These are phyloP conservation scores for Penicillium simplicissimum DNA, from an alignment of 495 filamentous ascomycete species.

Conservation along the genomic window DNA sequence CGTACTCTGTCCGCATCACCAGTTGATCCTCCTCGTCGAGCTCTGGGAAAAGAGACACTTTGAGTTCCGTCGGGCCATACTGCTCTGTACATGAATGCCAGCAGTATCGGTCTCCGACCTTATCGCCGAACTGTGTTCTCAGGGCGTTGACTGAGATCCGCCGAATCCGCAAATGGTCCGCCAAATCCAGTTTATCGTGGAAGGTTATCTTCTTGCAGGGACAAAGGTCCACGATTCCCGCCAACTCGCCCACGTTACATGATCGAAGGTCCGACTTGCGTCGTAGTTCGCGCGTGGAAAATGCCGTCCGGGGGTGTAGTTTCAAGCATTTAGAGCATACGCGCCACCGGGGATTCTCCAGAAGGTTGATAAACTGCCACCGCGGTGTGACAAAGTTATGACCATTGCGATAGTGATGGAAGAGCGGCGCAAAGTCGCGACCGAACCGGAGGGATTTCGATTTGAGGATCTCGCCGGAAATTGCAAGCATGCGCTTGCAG, in stretches of 20 bases:
- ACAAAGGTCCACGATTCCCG: conserved; percentile 48
- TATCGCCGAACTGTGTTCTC: conserved; percentile 33
- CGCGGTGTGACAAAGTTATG: conserved; percentile 44
- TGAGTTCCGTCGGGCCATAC: conserved; percentile 43
- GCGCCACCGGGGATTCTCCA: conserved; percentile 44
- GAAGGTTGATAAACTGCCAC: conserved; percentile 44
- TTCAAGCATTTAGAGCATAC: conserved; percentile 49
- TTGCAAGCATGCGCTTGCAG: conserved; percentile 45
- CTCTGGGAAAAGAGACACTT: conserved; percentile 42
- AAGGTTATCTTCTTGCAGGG: conserved; percentile 52
- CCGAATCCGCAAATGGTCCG: conserved; percentile 37
- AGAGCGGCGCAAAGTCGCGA: conserved; percentile 49
- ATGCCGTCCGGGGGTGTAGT: conserved; percentile 42
- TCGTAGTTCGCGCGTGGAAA: conserved; percentile 38
- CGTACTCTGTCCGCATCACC: conserved; percentile 44
- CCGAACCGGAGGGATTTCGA: conserved; percentile 43
- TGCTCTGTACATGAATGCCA: conserved; percentile 50
- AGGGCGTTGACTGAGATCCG: conserved; percentile 32
- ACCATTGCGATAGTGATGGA: conserved; percentile 46
- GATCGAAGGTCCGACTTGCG: conserved; percentile 39
- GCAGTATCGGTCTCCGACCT: conserved; percentile 36
- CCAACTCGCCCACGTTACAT: conserved; percentile 43
- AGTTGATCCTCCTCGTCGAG: conserved; percentile 38
- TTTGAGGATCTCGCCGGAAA: conserved; percentile 37
- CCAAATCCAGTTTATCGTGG: conserved; percentile 42